Base-by-base conservation (phyloP, 1,284 basidiomycete genomes). In the Pseudozyma sp. region DNA sequence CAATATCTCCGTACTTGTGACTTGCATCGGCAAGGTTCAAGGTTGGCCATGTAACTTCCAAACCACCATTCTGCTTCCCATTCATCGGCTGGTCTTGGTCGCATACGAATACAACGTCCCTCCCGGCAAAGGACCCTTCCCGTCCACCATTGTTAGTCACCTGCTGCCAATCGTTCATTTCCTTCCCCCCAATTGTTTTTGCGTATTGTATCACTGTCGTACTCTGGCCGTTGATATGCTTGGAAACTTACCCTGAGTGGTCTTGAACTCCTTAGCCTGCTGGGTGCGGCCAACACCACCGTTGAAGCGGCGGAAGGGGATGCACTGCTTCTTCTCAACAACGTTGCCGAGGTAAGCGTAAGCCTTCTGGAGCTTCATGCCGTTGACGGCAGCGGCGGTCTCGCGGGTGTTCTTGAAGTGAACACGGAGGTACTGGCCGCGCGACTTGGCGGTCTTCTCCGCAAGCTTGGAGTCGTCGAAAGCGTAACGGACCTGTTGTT, bases 381-480 rank as follows among this genome's bases (percentile, higher is more conserved):
- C 97, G 92, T 77, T 75, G 80, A 86, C 68, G 55, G 85, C 84
- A 54, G 85, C 85, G 35, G 85, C 85, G 61, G 84, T 85, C 81
- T 87, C 86, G 82, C 95, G 92, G 90, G 97, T 98, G 90, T 99
- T 99, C 92, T 99, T 99, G 91, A 97, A 99, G 89, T 99, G 97
- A 67, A 96, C 97, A 82, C 95, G 93, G 85, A 98, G 90, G 89
- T 98, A 97, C 88, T 95, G 92, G 84, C 95, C 95, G 84, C 93
- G 92, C 73, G 95, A 92, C 65, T 74, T 70, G 58, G 81, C 75
- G 56, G 80, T 82, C 81, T 83, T 83, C 79, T 84, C 82, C 59
- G 69, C 64, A 40, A 84, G 68, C 54, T 81, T 82, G 57, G 80
- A 77, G 76, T 83, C 81, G 71, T 84, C 82, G 68, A 80, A 84